These are phyloP conservation scores for Populus nigra DNA, from an alignment of 345 rosid species.

Conservation along the genomic window DNA sequence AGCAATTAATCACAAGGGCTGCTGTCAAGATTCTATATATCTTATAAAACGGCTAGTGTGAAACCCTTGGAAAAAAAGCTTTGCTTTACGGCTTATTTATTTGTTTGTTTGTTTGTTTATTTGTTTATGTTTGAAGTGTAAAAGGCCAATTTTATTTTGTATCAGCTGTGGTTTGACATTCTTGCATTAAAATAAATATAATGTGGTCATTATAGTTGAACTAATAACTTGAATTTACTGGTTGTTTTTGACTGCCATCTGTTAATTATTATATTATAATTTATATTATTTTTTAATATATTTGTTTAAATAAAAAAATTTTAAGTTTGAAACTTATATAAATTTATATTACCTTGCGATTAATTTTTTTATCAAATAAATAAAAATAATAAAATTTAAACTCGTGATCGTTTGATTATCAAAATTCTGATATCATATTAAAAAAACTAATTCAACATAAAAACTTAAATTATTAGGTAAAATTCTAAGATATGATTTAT, in stretches of 20 bases:
- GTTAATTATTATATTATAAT: too few species aligned
- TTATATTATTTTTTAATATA: too few species aligned
- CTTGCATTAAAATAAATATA: not conserved
- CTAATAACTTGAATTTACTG: not conserved
- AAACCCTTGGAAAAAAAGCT: too few species aligned
- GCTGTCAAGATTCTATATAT: not conserved
- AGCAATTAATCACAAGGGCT: not conserved
- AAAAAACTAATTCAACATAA: too few species aligned
- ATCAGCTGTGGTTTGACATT: not conserved
- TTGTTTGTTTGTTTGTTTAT: too few species aligned
- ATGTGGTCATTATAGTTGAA: not conserved
- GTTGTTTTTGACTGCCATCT: not conserved
- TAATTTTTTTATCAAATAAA: too few species aligned
- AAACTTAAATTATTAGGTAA: too few species aligned
- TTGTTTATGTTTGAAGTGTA: too few species aligned
- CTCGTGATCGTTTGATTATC: accelerated
- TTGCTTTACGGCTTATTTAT: too few species aligned
- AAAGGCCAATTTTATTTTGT: too few species aligned
- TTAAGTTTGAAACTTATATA: accelerated
- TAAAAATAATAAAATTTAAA: too few species aligned
- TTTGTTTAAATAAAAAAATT: accelerated
- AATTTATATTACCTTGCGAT: accelerated
- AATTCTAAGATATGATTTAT: accelerated
- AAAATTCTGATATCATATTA: accelerated
- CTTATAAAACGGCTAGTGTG: too few species aligned